Evolutionary conservation across 2,329 filamentous ascomycete species (phyloP), one percentile per base, ranked within the genome.

Genomic region (Alternaria ethzedia): DNA sequence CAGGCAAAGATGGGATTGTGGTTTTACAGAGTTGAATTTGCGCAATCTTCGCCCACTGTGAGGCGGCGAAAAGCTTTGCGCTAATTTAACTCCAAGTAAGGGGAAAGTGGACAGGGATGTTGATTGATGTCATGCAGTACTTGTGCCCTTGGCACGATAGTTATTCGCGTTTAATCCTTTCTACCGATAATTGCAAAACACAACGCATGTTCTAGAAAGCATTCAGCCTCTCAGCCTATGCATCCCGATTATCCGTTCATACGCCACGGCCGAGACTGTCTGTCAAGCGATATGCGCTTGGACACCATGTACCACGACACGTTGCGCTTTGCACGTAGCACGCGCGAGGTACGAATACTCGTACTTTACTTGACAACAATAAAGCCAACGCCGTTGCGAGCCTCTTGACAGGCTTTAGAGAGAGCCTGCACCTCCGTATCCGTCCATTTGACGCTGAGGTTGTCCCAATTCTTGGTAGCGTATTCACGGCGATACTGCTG

Each of bases 401-500:
- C 88, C 59, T 78, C 81, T 70, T 86, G 82, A 70, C 85, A 87
- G 2, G 88, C 88, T 61, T 76, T 80, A 67, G 85, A 85, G 57
- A 90, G 74, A 46, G 83, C 84, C 75, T 89, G 87, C 67, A 89
- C 86, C 72, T 90, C 88, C 3, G 80, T 82, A 78, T 90, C 88
- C 20, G 88, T 89, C 88, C 88, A 90, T 70, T 88, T 85, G 41
- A 90, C 86, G 54, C 80, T 86, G 66, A 90, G 71, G 63, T 89
- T 81, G 74, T 90, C 86, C 88, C 88, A 90, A 23, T 89, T 89
- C 77, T 86, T 86, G 20, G 84, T 83, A 59, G 83, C 80, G 70
- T 85, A 89, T 71, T 90, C 88, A 57, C 84, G 81, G 58, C 84
- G 84, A 73, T 86, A 87, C 59, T 81, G 80, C 68, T 84, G 82